phyloP scores from a whole-genome alignment of 1,284 basidiomycete species.

The Farysia itapuensis region DNA sequence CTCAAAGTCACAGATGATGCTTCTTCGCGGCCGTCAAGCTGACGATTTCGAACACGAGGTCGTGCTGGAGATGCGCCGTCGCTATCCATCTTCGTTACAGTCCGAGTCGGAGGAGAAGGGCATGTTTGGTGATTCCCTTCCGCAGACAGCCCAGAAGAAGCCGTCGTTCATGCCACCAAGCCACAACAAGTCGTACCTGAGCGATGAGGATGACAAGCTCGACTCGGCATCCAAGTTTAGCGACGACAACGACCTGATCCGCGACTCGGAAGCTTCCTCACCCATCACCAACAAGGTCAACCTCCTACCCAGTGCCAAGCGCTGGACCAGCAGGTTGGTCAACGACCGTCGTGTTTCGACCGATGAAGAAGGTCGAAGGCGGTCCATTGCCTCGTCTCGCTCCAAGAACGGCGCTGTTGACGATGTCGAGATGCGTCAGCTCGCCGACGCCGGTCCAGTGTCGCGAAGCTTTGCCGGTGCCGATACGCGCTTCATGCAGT shows the following conservation, averaged over 20 bases:
- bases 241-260: conserved; percentile 22
- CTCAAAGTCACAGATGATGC: conserved; percentile 63
- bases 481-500: conserved; percentile 21
- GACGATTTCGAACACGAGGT: conserved; percentile 60
- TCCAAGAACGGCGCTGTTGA: conserved; percentile 20
- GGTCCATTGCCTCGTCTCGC: conserved; percentile 12
- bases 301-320: conserved; percentile 19
- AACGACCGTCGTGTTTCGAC: conserved; percentile 5
- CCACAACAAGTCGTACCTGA: conserved; percentile 9
- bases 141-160: conserved; percentile 9
- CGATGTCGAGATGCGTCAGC: conserved; percentile 39
- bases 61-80: conserved; percentile 58
- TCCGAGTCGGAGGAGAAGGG: conserved; percentile 49
- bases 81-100: conserved; percentile 54
- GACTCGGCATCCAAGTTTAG: conserved; percentile 25
- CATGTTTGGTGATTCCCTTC: conserved; percentile 1
- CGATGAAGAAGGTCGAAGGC: conserved; percentile 12
- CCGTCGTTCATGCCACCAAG: conserved; percentile 14
- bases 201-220: conserved; percentile 37
- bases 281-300: conserved; percentile 26
- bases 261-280: conserved; percentile 1
- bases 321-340: conserved; percentile 17
- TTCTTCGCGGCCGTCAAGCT: conserved; percentile 61
- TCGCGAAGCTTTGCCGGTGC: conserved; percentile 1
- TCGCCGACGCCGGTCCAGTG: conserved; percentile 7